Conservation (phyloP, 495 filamentous ascomycete genomes). For the Hapsidospora chrysogenum region DNA sequence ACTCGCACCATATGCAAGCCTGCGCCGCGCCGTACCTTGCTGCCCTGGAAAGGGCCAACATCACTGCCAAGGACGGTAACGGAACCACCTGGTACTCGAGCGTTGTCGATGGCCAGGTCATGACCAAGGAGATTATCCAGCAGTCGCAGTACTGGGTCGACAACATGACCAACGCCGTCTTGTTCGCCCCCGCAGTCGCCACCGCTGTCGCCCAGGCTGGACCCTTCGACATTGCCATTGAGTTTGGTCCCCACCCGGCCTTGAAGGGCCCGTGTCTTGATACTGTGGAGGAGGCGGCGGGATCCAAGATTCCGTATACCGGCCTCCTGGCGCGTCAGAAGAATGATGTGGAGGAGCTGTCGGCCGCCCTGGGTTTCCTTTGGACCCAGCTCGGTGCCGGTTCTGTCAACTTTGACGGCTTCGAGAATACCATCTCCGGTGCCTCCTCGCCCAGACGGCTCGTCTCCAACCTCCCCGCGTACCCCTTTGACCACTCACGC, state of each 20-base stretch:
- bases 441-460: not conserved
- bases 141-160: constrained; percentile 15
- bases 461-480: constrained; percentile 24
- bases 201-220: not conserved
- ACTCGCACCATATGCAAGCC: constrained; percentile 17
- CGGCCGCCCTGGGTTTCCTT: not conserved
- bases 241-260: constrained; percentile 16
- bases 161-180: constrained; percentile 20
- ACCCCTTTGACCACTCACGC: constrained; percentile 25
- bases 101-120: constrained; percentile 9
- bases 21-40: constrained; percentile 13
- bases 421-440: not conserved
- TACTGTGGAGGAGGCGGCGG: not conserved
- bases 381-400: not conserved
- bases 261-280: constrained; percentile 18
- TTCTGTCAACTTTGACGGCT: not conserved
- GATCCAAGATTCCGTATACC: not conserved
- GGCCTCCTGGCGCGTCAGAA: not conserved
- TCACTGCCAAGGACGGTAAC: constrained; percentile 2
- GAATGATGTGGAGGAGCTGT: not conserved
- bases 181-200: constrained; percentile 15
- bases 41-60: not conserved
- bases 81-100: constrained; percentile 10
- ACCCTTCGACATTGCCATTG: constrained; percentile 16
- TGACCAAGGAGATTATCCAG: not conserved